Base-by-base conservation (phyloP, 2,329 filamentous ascomycete species). In the Ceratocystis cubensis region DNA sequence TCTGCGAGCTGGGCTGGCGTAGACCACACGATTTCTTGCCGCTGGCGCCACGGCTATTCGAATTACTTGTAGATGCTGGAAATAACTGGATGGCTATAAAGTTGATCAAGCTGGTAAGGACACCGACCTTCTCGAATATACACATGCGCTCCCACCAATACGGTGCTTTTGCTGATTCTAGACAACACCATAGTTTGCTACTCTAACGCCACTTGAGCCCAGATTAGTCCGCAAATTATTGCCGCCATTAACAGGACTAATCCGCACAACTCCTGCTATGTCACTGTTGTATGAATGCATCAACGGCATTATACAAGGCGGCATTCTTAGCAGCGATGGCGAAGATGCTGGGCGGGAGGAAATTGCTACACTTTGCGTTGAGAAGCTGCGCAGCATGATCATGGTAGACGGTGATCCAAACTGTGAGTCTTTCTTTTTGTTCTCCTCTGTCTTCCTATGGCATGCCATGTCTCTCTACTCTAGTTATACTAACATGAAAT, bases 21-120 rank as follows among this genome's bases (percentile, higher is more conserved):
- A 83, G 94, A 71, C 94, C 94, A 3, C 88, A 93, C 71, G 94
- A 99, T 75, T 97, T 97, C 71, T 79, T 99, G 37, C 90, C 94
- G 15, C 80, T 99, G 37, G 94, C 94, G 0, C 94, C 94, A 7
- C 83, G 94, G 67, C 77, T 99, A 30, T 99, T 97, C 72, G 92
- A 96, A 73, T 81, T 99, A 20, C 79, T 99, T 30, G 92, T 96
- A 13, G 88, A 95, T 69, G 88, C 91, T 66, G 88, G 88, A 46
- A 97, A 99, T 76, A 99, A 99, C 76, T 99, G 94, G 94, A 97
- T 99, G 93, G 92, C 92, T 68, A 99, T 99, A 74, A 99, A 99
- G 75, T 84, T 99, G 69, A 97, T 99, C 75, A 99, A 99, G 77
- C 82, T 99, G 69, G 90, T 93, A 75, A 71, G 84, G 78, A 44